Conservation (phyloP, 2,329 filamentous ascomycete species). For the Escovopsis sp. region DNA sequence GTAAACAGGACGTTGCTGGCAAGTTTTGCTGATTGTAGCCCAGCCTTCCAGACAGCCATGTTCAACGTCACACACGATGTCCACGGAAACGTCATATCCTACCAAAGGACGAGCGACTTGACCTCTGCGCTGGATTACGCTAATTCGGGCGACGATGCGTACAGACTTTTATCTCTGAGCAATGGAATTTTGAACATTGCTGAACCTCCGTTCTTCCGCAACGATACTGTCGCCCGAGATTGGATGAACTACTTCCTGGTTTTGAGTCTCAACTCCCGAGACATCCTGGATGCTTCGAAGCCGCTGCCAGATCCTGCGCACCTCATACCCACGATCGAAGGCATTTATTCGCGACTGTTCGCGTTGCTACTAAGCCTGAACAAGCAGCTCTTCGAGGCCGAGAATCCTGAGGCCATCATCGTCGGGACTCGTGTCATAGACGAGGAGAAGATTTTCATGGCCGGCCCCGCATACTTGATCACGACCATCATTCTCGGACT, state of each 20-base stretch:
- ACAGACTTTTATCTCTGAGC: not conserved
- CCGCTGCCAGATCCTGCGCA: constrained; percentile 9
- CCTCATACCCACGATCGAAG: constrained; percentile 8
- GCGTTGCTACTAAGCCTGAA: constrained; percentile 26
- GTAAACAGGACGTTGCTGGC: constrained; percentile 8
- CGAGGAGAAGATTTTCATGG: constrained; percentile 34
- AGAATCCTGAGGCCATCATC: not conserved
- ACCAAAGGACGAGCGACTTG: constrained; percentile 6
- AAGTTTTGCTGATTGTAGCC: constrained; percentile 11
- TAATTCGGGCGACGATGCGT: not conserved
- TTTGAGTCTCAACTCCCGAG: constrained; percentile 12
- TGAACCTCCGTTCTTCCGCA: constrained; percentile 21
- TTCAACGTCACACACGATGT: constrained; percentile 20
- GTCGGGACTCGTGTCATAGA: constrained; percentile 9
- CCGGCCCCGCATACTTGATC: constrained; percentile 29
- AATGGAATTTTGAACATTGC: constrained; percentile 12
- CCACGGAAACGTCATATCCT: constrained; percentile 11
- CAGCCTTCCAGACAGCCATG: constrained; percentile 16
- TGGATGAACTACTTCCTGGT: constrained; percentile 34
- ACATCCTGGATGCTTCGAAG: constrained; percentile 17
- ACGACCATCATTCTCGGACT: constrained; percentile 26
- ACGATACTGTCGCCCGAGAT: constrained; percentile 27
- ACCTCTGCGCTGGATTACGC: not conserved
- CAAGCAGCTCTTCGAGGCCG: constrained; percentile 21
- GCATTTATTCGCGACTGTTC: constrained; percentile 14